Evolutionary conservation across 257 asterid genomes (phyloP).

Genomic region (Scutellaria baicalensis): DNA sequence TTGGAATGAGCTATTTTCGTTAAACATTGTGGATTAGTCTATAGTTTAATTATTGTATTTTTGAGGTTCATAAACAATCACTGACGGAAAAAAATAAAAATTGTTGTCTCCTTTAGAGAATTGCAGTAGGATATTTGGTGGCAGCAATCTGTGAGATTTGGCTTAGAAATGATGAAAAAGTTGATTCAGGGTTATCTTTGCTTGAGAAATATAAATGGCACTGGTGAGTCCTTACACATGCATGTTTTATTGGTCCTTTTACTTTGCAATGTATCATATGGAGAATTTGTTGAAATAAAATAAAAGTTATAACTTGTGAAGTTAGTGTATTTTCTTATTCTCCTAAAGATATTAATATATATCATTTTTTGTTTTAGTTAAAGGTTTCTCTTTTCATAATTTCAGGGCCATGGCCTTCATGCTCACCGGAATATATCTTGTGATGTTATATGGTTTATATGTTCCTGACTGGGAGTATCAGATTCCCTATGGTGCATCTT

Average conservation of each 20-base stretch:
- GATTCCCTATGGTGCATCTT: constrained; percentile 32
- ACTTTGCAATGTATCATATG: neutral
- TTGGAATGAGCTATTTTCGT: neutral
- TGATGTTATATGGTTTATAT: constrained; percentile 41
- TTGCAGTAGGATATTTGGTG: constrained; percentile 46
- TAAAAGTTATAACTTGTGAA: neutral
- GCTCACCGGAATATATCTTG: constrained; percentile 39
- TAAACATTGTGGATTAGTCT: neutral
- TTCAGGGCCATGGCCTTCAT: constrained; percentile 42
- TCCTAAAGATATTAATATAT: neutral
- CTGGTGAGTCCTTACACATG: constrained; percentile 33
- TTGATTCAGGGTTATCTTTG: constrained; percentile 41
- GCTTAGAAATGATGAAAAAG: constrained; percentile 58
- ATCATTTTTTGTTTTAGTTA: neutral
- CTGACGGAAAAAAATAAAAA: neutral
- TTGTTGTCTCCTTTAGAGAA: constrained; percentile 34
- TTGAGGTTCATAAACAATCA: neutral
- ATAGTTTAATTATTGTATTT: neutral
- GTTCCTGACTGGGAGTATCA: constrained; percentile 62
- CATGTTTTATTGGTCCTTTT: neutral
- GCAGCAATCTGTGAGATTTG: constrained; percentile 67
- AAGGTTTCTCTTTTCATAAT: neutral
- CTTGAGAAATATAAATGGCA: constrained; percentile 53
- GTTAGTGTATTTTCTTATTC: neutral
- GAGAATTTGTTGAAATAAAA: neutral